phyloP scores from a whole-genome alignment of 2,329 filamentous ascomycete genomes.

The Ceratocystis ficicola region DNA sequence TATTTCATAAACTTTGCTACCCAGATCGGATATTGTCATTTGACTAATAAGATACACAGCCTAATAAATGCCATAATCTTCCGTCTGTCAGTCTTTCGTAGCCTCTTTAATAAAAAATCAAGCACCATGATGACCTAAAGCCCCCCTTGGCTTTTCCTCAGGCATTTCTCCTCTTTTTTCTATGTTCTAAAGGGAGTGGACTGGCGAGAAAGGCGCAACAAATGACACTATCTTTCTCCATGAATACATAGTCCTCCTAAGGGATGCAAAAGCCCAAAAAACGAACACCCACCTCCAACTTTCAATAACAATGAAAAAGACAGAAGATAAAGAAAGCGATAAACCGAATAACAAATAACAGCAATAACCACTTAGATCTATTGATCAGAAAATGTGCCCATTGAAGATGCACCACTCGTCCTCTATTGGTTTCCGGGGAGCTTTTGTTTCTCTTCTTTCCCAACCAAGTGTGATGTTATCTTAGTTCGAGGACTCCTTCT shows the following conservation, averaged over 20 bases:
- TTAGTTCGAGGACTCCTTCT: slow-evolving; percentile 25
- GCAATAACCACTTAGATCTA: slow-evolving; percentile 6
- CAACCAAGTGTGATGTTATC: slow-evolving; percentile 8
- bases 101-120: slow-evolving; percentile 13
- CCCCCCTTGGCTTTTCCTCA: background rate
- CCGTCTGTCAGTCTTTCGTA: slow-evolving; percentile 3
- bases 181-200: background rate
- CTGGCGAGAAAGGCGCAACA: background rate
- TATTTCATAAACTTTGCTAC: slow-evolving; percentile 5
- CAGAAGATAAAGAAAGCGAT: slow-evolving; percentile 15
- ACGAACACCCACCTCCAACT: slow-evolving; percentile 3
- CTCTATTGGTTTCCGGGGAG: slow-evolving; percentile 1
- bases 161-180: slow-evolving; percentile 9
- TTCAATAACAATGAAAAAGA: slow-evolving; percentile 13
- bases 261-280: slow-evolving; percentile 11
- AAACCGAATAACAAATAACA: slow-evolving; percentile 14
- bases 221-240: background rate
- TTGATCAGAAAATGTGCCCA: slow-evolving; percentile 5
- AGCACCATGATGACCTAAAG: background rate
- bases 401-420: slow-evolving; percentile 1
- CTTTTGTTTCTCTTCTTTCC: slow-evolving; percentile 7
- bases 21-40: slow-evolving; percentile 14
- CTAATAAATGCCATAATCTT: slow-evolving; percentile 17
- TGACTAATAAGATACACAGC: slow-evolving; percentile 14
- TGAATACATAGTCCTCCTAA: background rate